Conservation (phyloP, 2,329 filamentous ascomycete genomes). For the Fonsecaea nubica region DNA sequence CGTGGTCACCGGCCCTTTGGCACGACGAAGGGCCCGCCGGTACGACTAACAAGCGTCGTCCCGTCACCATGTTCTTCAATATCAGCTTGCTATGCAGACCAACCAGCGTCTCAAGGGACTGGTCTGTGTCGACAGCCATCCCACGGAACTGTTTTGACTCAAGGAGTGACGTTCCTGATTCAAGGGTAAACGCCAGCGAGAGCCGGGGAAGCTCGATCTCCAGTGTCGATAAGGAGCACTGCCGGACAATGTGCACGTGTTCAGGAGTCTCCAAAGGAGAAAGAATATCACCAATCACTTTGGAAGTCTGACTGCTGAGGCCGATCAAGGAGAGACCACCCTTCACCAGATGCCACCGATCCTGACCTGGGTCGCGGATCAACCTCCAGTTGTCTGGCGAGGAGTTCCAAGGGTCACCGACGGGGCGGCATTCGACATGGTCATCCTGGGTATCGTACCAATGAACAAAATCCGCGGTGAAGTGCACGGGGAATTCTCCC, state of each 20-base stretch:
- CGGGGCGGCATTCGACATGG: slow-evolving; percentile 45
- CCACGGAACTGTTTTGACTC: slow-evolving; percentile 17
- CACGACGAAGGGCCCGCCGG: not conserved
- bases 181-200: slow-evolving; percentile 56
- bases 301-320: not conserved
- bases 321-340: not conserved
- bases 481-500: slow-evolving; percentile 43
- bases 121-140: slow-evolving; percentile 51
- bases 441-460: slow-evolving; percentile 52
- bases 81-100: slow-evolving; percentile 61
- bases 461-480: slow-evolving; percentile 53
- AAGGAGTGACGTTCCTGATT: slow-evolving; percentile 12
- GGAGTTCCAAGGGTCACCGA: slow-evolving; percentile 43
- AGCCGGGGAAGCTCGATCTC: slow-evolving; percentile 57
- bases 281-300: slow-evolving; percentile 41
- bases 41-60: not conserved
- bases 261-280: slow-evolving; percentile 46
- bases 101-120: slow-evolving; percentile 56
- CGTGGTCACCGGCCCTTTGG: slow-evolving; percentile 1
- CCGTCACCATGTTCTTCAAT: slow-evolving; percentile 43
- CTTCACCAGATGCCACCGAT: slow-evolving; percentile 5
- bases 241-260: slow-evolving; percentile 47
- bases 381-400: slow-evolving; percentile 41
- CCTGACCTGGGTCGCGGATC: not conserved
- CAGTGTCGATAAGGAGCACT: slow-evolving; percentile 14